These are phyloP conservation scores for Thalassiosira livingstoniorum DNA, from an alignment of 352 stramenopile genomes.

Conservation along the genomic window DNA sequence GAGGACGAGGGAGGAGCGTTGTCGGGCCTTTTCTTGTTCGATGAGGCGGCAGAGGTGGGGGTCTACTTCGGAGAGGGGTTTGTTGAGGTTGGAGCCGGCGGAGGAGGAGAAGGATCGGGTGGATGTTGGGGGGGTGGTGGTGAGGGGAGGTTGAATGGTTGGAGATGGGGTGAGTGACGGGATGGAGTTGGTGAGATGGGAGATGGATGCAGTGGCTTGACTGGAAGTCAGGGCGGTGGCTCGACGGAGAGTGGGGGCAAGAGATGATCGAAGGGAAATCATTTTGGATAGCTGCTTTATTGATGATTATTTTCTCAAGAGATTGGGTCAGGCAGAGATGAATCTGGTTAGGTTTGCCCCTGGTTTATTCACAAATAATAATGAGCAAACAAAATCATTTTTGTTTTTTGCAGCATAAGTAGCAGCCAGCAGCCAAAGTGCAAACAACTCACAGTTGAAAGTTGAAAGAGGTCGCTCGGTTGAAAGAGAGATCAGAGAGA, in stretches of 20 bases:
- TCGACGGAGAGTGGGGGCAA: constrained; percentile 35
- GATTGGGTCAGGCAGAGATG: not conserved
- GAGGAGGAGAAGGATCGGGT: constrained; percentile 41
- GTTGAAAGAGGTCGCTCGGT: too few relatives aligned
- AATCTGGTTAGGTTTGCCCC: too few relatives aligned
- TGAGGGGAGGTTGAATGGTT: not conserved
- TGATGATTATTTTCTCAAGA: not conserved
- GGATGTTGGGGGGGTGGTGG: not conserved
- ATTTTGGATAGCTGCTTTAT: constrained; percentile 30
- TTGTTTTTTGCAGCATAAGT: too few relatives aligned
- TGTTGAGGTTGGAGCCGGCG: constrained; percentile 86
- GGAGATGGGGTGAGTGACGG: not conserved
- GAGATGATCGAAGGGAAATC: constrained; percentile 38
- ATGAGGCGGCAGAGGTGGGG: constrained; percentile 94
- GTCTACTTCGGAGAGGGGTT: constrained; percentile 90
- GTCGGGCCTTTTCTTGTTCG: constrained; percentile 97
- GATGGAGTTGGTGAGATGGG: not conserved
- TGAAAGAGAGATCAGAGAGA: too few relatives aligned
- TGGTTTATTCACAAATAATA: too few relatives aligned
- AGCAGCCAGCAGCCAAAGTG: too few relatives aligned
- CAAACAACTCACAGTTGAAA: too few relatives aligned
- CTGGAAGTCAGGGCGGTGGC: not conserved
- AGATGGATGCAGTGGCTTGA: not conserved
- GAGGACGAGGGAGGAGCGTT: constrained; percentile 97
- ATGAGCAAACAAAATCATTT: too few relatives aligned